Base-by-base conservation (phyloP, 768 basidiomycete genomes). In the Auricularia auricula-judae region DNA sequence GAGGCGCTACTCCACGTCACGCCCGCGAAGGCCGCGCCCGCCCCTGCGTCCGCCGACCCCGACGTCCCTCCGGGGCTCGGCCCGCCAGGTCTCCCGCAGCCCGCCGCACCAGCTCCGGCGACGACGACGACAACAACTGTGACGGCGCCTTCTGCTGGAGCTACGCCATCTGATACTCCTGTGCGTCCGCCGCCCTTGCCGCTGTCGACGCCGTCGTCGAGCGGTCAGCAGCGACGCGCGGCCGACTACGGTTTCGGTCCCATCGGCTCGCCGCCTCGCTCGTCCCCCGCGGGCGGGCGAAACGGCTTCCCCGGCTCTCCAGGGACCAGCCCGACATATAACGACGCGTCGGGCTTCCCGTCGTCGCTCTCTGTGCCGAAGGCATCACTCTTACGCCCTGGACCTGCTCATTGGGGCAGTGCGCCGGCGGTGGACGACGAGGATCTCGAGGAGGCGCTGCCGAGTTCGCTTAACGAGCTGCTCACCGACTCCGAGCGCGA, bases 391-490 rank as follows among this genome's bases (percentile, higher is more conserved):
- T 18, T 59, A 5, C 56, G 60, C 4, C 56, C 42, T n/a, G 33
- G 44, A 12, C 61, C 36, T 60, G 62, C 14, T 23, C 61, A 29
- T 71, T 18, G 73, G 71, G 0, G 72, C 74, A 44, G 5, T 51
- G 47, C 8, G 5, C 64, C 68, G 4, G 44, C 63, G 54, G 66
- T 54, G 5, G 86, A 86, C 21, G 89, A 88, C 61, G 91, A 86
- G 56, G 91, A 94, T 68, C 71, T 91, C 60, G 92, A 93, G 71
- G 94, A 93, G 64, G 90, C 98, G 72, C 73, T 98, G 36, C 96
- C 96, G 0, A 86, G 89, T 63, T 91, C 88, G 3, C 77, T 98
- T 59, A 91, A 86, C 34, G 95, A 98, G 66, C 80, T 98, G 5
- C 78, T 98, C 59, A 96, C 94, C 0, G 91, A 91, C 0, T 88